Evolutionary conservation across 805 yeast species (phyloP).

Genomic region (Candida insectalens): DNA sequence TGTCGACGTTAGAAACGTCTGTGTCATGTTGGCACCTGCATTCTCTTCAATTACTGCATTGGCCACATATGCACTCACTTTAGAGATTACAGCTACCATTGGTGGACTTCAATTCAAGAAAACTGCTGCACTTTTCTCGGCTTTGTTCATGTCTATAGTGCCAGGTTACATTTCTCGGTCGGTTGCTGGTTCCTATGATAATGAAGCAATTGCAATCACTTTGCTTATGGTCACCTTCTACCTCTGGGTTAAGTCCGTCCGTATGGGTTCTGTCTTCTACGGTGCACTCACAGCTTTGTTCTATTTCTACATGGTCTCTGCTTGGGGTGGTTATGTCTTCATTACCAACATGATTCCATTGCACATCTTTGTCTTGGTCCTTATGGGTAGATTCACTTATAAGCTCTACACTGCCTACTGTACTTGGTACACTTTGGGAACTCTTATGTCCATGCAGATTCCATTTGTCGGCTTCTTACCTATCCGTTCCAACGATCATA

Average conservation of each 20-base stretch:
- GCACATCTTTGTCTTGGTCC: conserved; percentile 79
- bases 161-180: conserved; percentile 98
- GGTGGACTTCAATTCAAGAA: conserved; percentile 14
- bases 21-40: conserved; percentile 95
- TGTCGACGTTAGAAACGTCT: conserved; percentile 87
- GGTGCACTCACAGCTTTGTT: conserved; percentile 77
- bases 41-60: conserved; percentile 89
- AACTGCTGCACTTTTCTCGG: conserved; percentile 85
- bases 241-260: conserved; percentile 91
- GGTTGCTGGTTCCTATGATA: conserved; percentile 98
- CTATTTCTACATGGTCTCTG: conserved; percentile 97
- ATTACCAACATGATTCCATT: conserved; percentile 95
- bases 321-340: conserved; percentile 99
- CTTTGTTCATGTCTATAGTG: conserved; percentile 92
- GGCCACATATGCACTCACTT: conserved; percentile 78
- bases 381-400: conserved; percentile 90
- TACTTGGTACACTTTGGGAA: conserved; percentile 96
- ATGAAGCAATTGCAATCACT: conserved; percentile 97
- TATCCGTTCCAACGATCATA: conserved; percentile 93
- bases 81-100: conserved; percentile 73
- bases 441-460: conserved; percentile 98
- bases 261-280: conserved; percentile 80
- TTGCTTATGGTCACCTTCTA: conserved; percentile 90
- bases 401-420: conserved; percentile 83
- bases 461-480: conserved; percentile 98